These are phyloP conservation scores for Cucumis melo DNA, from an alignment of 306 rosid genomes.

Conservation along the genomic window DNA sequence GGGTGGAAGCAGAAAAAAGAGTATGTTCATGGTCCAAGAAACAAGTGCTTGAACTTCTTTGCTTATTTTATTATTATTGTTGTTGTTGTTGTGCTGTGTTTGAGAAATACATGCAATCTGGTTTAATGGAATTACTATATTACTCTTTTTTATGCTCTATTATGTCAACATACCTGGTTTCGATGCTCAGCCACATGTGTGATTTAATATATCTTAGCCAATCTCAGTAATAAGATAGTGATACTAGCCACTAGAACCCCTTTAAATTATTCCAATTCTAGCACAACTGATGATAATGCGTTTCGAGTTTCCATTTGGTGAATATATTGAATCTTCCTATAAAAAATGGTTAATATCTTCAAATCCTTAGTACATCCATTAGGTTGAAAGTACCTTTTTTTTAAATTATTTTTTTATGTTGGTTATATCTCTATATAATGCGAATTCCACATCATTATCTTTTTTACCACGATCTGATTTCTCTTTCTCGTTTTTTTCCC, in stretches of 20 bases:
- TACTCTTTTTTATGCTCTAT: background rate
- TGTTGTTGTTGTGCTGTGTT: background rate
- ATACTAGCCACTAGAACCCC: background rate
- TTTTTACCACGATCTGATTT: background rate
- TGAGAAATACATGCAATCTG: background rate
- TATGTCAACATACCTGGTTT: background rate
- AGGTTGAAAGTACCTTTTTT: background rate
- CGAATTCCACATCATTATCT: background rate
- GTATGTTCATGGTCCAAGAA: conserved; percentile 31
- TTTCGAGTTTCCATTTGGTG: background rate
- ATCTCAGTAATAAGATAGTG: background rate
- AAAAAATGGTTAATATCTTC: background rate
- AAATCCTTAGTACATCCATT: background rate
- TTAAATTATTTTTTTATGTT: background rate
- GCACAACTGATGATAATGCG: background rate
- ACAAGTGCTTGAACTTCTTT: conserved; percentile 6
- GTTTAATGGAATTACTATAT: background rate
- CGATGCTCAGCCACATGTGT: background rate
- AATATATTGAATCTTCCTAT: background rate
- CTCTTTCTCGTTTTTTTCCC: background rate
- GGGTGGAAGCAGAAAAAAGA: conserved; percentile 86
- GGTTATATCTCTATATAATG: background rate
- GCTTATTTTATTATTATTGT: background rate
- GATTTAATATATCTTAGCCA: background rate
- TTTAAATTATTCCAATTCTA: background rate